A percentile compares a stretch with the other conserved stretches of the same genome.
phyloP scores from a whole-genome alignment of 208 protist species.

The Leishmania lainsoni region DNA sequence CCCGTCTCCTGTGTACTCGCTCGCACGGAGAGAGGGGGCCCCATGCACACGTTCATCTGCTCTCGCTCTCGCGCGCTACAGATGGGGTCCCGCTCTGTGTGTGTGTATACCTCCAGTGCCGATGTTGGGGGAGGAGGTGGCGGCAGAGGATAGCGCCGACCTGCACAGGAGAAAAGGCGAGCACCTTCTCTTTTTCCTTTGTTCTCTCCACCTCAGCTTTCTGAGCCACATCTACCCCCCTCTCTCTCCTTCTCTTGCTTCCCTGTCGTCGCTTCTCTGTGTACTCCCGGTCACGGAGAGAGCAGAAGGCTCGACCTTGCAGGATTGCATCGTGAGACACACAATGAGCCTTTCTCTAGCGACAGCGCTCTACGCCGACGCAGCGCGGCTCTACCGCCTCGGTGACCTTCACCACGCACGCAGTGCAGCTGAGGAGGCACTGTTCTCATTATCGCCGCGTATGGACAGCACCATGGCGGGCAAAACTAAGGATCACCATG shows the following conservation, averaged over 20 bases:
- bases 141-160: neutral
- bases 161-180: neutral
- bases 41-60: neutral
- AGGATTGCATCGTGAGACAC: neutral
- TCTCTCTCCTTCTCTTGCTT: neutral
- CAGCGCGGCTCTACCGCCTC: conserved; percentile 23
- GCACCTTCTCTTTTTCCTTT: neutral
- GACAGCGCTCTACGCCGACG: conserved; percentile 29
- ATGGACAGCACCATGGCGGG: neutral
- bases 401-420: conserved; percentile 42
- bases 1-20: neutral
- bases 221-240: neutral
- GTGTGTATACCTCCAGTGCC: neutral
- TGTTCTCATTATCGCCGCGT: conserved; percentile 23
- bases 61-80: neutral
- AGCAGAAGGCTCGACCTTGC: neutral
- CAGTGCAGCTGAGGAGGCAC: conserved; percentile 31
- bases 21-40: neutral
- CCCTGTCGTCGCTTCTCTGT: neutral
- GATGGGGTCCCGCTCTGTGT: neutral
- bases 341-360: conserved; percentile 17
- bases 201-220: neutral
- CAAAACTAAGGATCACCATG: neutral
- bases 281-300: neutral
- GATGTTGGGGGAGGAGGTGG: neutral